These are phyloP conservation scores for Pelargonium nanum DNA, from an alignment of 345 rosid species.

Conservation along the genomic window DNA sequence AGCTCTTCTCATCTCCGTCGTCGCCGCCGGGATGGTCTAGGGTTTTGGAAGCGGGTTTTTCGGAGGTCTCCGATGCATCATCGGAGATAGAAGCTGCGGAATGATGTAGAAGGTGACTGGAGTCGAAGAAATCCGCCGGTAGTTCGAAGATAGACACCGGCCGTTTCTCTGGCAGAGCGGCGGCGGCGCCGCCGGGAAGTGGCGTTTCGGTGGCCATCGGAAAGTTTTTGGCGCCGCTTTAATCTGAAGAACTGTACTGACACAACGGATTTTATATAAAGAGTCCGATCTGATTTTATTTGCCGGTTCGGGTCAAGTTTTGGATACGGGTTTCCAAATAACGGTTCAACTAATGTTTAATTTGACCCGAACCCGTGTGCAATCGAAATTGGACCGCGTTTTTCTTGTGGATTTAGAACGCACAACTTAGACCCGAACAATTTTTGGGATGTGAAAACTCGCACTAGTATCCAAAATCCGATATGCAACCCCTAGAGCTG, in stretches of 20 bases:
- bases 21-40: slow-evolving; percentile 13
- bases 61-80: slow-evolving; percentile 14
- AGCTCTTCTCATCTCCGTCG: slow-evolving; percentile 22
- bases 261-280: not conserved
- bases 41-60: slow-evolving; percentile 16
- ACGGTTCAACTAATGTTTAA: too few species aligned
- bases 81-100: slow-evolving; percentile 27
- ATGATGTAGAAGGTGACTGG: slow-evolving; percentile 42
- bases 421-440: too few species aligned
- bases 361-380: too few species aligned
- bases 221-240: slow-evolving; percentile 2
- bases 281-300: not conserved
- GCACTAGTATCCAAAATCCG: too few species aligned
- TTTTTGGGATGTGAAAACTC: too few species aligned
- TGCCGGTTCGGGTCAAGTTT: not conserved
- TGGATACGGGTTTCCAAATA: too few species aligned
- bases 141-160: slow-evolving; percentile 58
- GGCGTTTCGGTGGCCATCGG: slow-evolving; percentile 24
- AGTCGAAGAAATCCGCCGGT: slow-evolving; percentile 44
- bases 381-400: too few species aligned
- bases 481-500: too few species aligned
- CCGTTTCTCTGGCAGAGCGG: slow-evolving; percentile 21
- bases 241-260: not conserved
- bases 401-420: too few species aligned
- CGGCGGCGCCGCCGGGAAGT: slow-evolving; percentile 6